Base-by-base conservation (phyloP, 1,139 yeast species). In the Yamadazyma atlantica region DNA sequence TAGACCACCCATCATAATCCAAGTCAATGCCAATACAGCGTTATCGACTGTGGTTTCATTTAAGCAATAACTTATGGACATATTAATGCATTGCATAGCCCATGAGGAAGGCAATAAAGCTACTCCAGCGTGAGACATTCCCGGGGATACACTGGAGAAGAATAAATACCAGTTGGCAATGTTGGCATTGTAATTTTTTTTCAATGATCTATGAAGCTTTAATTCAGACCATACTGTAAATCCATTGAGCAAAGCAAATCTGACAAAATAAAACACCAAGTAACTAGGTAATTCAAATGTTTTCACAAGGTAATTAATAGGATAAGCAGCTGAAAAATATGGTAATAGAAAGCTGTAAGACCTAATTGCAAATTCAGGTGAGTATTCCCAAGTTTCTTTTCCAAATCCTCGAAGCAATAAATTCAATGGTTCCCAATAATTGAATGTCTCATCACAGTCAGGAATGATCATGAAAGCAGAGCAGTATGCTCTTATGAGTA, bases 371-470 rank as follows among this genome's bases (percentile, higher is more conserved):
- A 78, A 88, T 39, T 75, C 86, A 0, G 97, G 97, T 1, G 96
- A 87, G 58, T 90, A 90, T 55, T 90, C 97, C 97, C 97, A 90
- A 0, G 97, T 90, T 59, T 89, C 89, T 50, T 88, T 85, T 2
- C 97, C 98, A 58, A 86, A 88, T 2, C 84, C 85, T 48, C 96
- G 75, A 3, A 84, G 64, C 27, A 90, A 53, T 38, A 85, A 70
- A 55, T 90, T 92, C 41, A 90, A 67, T 0, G 98, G 97, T 50
- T 90, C 98, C 92, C 90, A 89, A 62, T 87, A 90, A 54, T 90
- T 90, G 72, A 78, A 90, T 27, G 79, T 73, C 57, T 85, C 95
- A 58, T 88, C 96, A 57, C 96, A 87, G 54, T 88, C 96, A 2
- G 90, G 77, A 19, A 88, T 82, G 29, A 85, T 81, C 60, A 87